Conservation (phyloP, 2,329 filamentous ascomycete species). For the Didymella lethalis region DNA sequence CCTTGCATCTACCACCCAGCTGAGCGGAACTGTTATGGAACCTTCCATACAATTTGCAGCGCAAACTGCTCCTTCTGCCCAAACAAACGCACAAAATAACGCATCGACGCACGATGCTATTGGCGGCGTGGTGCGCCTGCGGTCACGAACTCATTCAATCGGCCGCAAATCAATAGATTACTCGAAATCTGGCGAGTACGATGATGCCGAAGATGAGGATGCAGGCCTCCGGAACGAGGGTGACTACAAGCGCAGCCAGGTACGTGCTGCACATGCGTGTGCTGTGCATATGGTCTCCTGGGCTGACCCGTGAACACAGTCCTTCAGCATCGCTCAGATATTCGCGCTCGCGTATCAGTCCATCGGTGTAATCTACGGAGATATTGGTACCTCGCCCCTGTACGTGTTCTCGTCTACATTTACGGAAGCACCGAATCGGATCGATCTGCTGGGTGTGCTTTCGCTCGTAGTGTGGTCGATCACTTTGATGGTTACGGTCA, state of each 20-base stretch:
- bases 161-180: constrained; percentile 13
- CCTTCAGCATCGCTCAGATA: constrained; percentile 39
- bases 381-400: constrained; percentile 72
- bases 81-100: constrained; percentile 11
- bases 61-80: constrained; percentile 1
- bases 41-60: constrained; percentile 17
- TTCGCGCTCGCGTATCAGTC: constrained; percentile 64
- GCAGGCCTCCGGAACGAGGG: constrained; percentile 42
- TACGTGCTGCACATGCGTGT: constrained; percentile 10
- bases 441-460: constrained; percentile 69
- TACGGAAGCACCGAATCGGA: constrained; percentile 56
- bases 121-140: constrained; percentile 17
- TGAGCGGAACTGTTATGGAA: constrained; percentile 14
- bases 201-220: constrained; percentile 42
- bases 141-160: constrained; percentile 11
- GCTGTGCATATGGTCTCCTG: background rate
- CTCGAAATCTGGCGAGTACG: constrained; percentile 11
- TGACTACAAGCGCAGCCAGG: constrained; percentile 45
- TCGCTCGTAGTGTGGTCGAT: constrained; percentile 75
- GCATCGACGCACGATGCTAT: constrained; percentile 8
- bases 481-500: constrained; percentile 73
- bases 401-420: constrained; percentile 77
- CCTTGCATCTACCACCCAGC: constrained; percentile 9
- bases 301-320: constrained; percentile 30
- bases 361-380: constrained; percentile 73